A percentile compares a stretch with the other conserved stretches of the same genome.
These are phyloP conservation scores for Lepiota brunneoincarnata DNA, from an alignment of 768 basidiomycete genomes.

Conservation along the genomic window DNA sequence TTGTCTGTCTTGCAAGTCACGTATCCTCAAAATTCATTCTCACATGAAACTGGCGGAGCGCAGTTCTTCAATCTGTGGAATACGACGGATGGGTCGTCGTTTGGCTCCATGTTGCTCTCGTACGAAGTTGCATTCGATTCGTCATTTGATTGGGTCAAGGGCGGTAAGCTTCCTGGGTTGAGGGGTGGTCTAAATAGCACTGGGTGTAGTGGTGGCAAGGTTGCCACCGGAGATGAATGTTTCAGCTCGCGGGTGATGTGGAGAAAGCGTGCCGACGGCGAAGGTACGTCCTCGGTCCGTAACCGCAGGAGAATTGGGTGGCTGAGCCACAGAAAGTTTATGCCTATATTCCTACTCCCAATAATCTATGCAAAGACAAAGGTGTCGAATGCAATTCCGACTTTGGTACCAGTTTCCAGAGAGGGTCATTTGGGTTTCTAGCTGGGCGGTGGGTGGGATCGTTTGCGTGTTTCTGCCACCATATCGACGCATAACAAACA, in stretches of 20 bases:
- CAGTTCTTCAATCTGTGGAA: conserved; percentile 75
- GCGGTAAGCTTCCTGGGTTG: conserved; percentile 76
- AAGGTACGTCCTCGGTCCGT: conserved; percentile 46
- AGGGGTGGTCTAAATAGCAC: conserved; percentile 61
- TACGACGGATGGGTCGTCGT: conserved; percentile 48
- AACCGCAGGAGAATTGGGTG: neutral
- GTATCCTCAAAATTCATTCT: conserved; percentile 61
- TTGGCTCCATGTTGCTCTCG: conserved; percentile 65
- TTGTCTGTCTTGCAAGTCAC: conserved; percentile 53
- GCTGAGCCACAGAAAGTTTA: conserved; percentile 50
- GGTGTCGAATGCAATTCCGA: conserved; percentile 67
- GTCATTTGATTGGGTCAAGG: conserved; percentile 68
- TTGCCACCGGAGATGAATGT: conserved; percentile 60
- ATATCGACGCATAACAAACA: conserved; percentile 20
- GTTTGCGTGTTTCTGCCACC: neutral
- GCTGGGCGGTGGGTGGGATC: conserved; percentile 54
- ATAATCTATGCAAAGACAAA: conserved; percentile 53
- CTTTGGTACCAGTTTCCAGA: conserved; percentile 73
- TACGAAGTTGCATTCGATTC: conserved; percentile 75
- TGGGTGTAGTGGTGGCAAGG: conserved; percentile 68
- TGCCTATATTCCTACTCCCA: conserved; percentile 70
- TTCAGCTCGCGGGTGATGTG: conserved; percentile 80
- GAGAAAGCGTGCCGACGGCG: conserved; percentile 60
- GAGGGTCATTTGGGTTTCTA: conserved; percentile 62
- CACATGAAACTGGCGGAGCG: conserved; percentile 57